Evolutionary conservation across 371 early-diverging fungal species (phyloP).

Genomic region (Nematocida homosporus): DNA sequence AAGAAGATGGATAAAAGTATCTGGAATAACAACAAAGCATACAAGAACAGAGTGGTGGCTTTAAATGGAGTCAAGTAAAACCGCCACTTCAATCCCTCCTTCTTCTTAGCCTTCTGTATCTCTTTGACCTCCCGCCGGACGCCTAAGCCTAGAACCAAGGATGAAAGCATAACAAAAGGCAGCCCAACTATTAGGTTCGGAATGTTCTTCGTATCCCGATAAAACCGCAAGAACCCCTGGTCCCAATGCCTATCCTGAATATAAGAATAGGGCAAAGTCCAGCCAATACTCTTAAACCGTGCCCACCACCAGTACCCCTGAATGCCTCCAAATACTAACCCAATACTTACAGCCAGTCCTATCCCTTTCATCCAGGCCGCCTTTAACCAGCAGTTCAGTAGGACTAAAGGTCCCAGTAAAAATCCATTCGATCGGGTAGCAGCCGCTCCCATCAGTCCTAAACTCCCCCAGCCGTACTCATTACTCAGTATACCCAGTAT

Average conservation of each 20-base stretch:
- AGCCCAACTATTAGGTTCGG: conserved; percentile 64
- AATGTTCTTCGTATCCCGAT: conserved; percentile 57
- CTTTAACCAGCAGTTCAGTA: background rate
- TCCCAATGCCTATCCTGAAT: conserved; percentile 67
- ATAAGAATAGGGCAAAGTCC: conserved; percentile 63
- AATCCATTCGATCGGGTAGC: conserved; percentile 66
- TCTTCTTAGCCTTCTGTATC: background rate
- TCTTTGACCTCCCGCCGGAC: background rate
- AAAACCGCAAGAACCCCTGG: conserved; percentile 67
- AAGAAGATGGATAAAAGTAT: conserved; percentile 60
- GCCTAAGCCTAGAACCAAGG: conserved; percentile 10
- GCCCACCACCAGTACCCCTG: conserved; percentile 58
- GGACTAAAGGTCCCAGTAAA: conserved; percentile 55
- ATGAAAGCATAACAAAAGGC: conserved; percentile 61
- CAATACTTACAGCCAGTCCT: background rate
- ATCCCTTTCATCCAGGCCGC: background rate
- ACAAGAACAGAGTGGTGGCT: conserved; percentile 18
- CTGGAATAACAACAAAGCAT: conserved; percentile 55
- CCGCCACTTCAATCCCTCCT: background rate
- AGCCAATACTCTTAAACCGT: conserved; percentile 11
- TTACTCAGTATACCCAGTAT: conserved; percentile 25
- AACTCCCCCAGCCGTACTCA: background rate
- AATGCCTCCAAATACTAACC: conserved; percentile 51
- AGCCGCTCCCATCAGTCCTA: conserved; percentile 54
- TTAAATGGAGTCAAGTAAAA: background rate